Evolutionary conservation across 1,284 basidiomycete species (phyloP).

Genomic region (Pseudozyma sp.): DNA sequence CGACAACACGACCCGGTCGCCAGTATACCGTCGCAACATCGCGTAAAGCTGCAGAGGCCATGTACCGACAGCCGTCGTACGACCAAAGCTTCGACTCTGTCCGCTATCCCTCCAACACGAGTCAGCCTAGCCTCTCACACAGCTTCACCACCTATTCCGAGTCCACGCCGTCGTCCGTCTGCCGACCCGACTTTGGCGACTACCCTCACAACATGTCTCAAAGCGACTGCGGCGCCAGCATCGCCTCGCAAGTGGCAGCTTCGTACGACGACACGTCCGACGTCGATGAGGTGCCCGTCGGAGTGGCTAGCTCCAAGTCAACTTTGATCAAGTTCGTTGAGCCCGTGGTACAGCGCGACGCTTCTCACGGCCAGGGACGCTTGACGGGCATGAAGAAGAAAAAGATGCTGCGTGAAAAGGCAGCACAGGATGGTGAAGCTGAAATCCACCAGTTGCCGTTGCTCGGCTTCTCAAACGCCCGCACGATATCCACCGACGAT

Average conservation of each 20-base stretch:
- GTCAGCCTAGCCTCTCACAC: slow-evolving; percentile 42
- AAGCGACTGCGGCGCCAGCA: slow-evolving; percentile 31
- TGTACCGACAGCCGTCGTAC: slow-evolving; percentile 23
- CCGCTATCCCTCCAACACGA: slow-evolving; percentile 38
- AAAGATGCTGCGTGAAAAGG: slow-evolving; percentile 26
- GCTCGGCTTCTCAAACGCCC: slow-evolving; percentile 28
- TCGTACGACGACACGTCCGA: slow-evolving; percentile 42
- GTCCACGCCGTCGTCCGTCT: slow-evolving; percentile 37
- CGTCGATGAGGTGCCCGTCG: slow-evolving; percentile 17
- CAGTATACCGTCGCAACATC: slow-evolving; percentile 11
- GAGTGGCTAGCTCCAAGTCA: slow-evolving; percentile 17
- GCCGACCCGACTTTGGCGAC: slow-evolving; percentile 34
- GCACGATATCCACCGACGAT: slow-evolving; percentile 6
- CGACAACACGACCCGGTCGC: slow-evolving; percentile 19
- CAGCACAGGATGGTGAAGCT: slow-evolving; percentile 6
- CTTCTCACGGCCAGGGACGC: slow-evolving; percentile 9
- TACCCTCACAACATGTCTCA: slow-evolving; percentile 21
- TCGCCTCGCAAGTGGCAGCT: slow-evolving; percentile 22
- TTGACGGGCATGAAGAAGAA: slow-evolving; percentile 49
- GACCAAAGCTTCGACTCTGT: slow-evolving; percentile 33
- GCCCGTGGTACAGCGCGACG: slow-evolving; percentile 38
- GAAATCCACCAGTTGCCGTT: slow-evolving; percentile 30
- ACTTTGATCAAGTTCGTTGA: slow-evolving; percentile 45
- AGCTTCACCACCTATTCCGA: slow-evolving; percentile 43
- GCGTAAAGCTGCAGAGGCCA: slow-evolving; percentile 3